phyloP scores from a whole-genome alignment of 179 eudicot genomes.

The Patellifolia procumbens region DNA sequence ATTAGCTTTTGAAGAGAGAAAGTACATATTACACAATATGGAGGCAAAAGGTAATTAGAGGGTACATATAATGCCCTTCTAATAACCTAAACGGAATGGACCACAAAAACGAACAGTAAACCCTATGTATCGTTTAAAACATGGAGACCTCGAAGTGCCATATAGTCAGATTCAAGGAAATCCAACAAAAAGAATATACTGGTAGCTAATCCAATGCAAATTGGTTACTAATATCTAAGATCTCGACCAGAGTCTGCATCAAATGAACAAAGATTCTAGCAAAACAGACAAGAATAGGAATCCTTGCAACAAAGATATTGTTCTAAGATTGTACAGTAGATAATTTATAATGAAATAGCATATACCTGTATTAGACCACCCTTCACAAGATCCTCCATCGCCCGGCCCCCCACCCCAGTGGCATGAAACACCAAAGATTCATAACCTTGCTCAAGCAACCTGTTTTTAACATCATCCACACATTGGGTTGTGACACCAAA shows the following conservation, averaged over 20 bases:
- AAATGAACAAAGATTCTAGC: not conserved
- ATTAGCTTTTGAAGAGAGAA: no score
- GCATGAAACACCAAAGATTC: slow-evolving; percentile 95
- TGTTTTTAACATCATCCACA: slow-evolving; percentile 74
- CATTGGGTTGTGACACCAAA: slow-evolving; percentile 97
- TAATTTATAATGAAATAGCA: no score
- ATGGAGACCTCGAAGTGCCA: no score
- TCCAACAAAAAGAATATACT: not conserved
- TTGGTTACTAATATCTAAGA: not conserved
- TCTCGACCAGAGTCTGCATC: not conserved
- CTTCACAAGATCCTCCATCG: slow-evolving; percentile 93
- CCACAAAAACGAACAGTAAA: no score
- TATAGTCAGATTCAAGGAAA: no score
- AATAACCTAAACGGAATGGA: no score
- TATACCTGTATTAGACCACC: slow-evolving; percentile 92
- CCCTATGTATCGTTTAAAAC: no score
- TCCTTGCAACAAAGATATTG: slow-evolving; percentile 4
- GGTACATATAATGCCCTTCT: no score
- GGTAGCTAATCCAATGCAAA: not conserved
- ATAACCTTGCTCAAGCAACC: slow-evolving; percentile 76
- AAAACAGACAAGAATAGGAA: not conserved
- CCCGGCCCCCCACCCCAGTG: slow-evolving; percentile 95
- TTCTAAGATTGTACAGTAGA: not conserved
- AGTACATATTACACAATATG: no score
- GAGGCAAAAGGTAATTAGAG: no score